Evolutionary conservation across 768 basidiomycete species (phyloP).

Genomic region (Russula emetica): DNA sequence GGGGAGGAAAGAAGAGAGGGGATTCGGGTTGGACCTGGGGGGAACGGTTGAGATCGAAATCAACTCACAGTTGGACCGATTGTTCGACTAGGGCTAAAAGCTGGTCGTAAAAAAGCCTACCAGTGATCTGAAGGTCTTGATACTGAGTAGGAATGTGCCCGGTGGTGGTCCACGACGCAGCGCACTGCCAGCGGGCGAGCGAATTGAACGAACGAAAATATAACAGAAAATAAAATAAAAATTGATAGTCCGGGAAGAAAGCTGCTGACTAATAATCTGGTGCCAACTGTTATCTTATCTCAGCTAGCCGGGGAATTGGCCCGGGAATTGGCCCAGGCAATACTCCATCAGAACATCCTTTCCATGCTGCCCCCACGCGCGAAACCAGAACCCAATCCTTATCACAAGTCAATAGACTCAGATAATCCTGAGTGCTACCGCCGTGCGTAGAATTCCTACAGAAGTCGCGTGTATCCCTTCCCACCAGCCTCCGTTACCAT

Average conservation of each 20-base stretch:
- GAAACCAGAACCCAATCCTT: constrained; percentile 9
- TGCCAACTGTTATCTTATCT: not conserved
- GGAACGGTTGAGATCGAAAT: constrained; percentile 10
- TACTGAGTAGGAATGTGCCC: not conserved
- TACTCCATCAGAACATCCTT: constrained; percentile 1
- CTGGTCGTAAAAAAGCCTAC: not conserved
- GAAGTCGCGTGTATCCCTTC: not conserved
- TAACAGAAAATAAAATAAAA: constrained; percentile 1
- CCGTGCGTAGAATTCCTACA: not conserved
- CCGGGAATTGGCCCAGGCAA: not conserved
- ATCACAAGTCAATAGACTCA: not conserved
- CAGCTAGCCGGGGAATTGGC: not conserved
- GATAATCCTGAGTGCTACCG: not conserved
- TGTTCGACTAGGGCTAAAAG: not conserved
- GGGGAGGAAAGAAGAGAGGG: not conserved
- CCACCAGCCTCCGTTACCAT: not conserved
- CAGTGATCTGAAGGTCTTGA: not conserved
- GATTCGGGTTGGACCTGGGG: no score
- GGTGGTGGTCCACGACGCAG: constrained; percentile 15
- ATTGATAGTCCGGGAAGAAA: not conserved
- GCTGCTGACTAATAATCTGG: constrained; percentile 12
- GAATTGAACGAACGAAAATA: not conserved
- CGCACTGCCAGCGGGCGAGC: constrained; percentile 9
- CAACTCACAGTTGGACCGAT: constrained; percentile 9
- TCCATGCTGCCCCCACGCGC: not conserved